phyloP scores from a whole-genome alignment of 306 rosid species.

The Cucurbita argyrosperma region DNA sequence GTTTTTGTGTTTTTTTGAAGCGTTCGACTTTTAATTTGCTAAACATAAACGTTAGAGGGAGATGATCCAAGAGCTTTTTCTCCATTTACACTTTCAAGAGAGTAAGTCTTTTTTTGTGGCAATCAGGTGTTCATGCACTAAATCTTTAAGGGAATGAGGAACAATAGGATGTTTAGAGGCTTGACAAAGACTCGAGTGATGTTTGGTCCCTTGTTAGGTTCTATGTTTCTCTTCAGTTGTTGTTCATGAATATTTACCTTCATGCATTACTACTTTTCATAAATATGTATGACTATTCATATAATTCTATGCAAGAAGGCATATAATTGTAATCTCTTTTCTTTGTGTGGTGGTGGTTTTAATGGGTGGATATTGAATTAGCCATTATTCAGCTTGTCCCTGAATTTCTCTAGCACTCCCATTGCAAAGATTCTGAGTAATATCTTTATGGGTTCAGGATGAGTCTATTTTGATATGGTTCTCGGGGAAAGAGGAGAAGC shows the following conservation, averaged over 20 bases:
- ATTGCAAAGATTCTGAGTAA: slow-evolving; percentile 10
- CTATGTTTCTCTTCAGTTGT: no score
- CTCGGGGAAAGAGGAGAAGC: slow-evolving; percentile 96
- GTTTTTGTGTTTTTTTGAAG: no score
- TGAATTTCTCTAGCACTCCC: neutral
- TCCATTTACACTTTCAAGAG: no score
- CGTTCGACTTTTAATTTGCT: no score
- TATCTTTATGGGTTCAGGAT: slow-evolving; percentile 52
- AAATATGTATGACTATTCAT: neutral
- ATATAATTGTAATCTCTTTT: neutral
- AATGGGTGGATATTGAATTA: neutral
- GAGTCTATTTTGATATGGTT: slow-evolving; percentile 94
- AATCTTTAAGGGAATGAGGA: no score
- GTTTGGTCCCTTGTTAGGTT: no score
- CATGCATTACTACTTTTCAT: neutral
- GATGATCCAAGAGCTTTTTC: no score
- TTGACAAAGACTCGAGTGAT: no score
- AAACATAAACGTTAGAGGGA: no score
- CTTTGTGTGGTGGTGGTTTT: neutral
- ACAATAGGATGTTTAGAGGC: no score
- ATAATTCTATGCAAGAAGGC: neutral
- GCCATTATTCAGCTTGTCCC: neutral
- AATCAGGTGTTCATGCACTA: no score
- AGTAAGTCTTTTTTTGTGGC: no score
- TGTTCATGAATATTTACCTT: neutral